Conservation (phyloP, 805 yeast species). For the Hermanozyma aechmeae region DNA sequence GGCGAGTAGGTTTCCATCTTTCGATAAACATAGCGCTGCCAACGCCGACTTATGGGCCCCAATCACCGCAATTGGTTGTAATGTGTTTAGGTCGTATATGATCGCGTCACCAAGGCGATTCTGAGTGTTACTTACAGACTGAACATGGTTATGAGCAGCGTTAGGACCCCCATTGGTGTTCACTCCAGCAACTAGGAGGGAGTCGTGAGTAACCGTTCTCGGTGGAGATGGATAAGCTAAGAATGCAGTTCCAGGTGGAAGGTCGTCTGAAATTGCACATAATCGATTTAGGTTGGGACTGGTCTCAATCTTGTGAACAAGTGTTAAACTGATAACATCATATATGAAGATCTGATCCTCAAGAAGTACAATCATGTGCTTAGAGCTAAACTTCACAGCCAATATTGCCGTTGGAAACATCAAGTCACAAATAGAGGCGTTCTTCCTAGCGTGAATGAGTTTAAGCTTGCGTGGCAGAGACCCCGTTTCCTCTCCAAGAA, state of each 20-base stretch:
- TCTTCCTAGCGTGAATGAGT: slow-evolving; percentile 74
- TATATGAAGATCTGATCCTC: slow-evolving; percentile 37
- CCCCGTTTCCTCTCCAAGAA: slow-evolving; percentile 61
- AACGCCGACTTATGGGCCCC: slow-evolving; percentile 81
- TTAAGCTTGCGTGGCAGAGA: slow-evolving; percentile 75
- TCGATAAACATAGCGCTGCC: slow-evolving; percentile 57
- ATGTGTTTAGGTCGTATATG: slow-evolving; percentile 64
- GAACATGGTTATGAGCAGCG: slow-evolving; percentile 29
- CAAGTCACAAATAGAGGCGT: slow-evolving; percentile 34
- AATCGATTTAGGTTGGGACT: slow-evolving; percentile 41
- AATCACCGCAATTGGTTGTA: slow-evolving; percentile 71
- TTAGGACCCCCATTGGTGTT: slow-evolving; percentile 33
- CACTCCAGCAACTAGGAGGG: slow-evolving; percentile 30
- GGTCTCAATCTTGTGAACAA: slow-evolving; percentile 37
- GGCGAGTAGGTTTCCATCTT: slow-evolving; percentile 73
- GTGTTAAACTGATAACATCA: slow-evolving; percentile 30
- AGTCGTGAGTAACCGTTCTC: slow-evolving; percentile 37
- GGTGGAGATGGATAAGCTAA: slow-evolving; percentile 77
- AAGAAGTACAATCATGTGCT: slow-evolving; percentile 26
- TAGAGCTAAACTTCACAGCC: slow-evolving; percentile 26
- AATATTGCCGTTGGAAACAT: slow-evolving; percentile 33
- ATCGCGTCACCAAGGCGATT: slow-evolving; percentile 61
- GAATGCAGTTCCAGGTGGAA: slow-evolving; percentile 34
- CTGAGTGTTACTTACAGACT: slow-evolving; percentile 30
- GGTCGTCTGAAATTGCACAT: slow-evolving; percentile 46